These are phyloP conservation scores for Trifolium fragiferum DNA, from an alignment of 306 rosid genomes.

Conservation along the genomic window DNA sequence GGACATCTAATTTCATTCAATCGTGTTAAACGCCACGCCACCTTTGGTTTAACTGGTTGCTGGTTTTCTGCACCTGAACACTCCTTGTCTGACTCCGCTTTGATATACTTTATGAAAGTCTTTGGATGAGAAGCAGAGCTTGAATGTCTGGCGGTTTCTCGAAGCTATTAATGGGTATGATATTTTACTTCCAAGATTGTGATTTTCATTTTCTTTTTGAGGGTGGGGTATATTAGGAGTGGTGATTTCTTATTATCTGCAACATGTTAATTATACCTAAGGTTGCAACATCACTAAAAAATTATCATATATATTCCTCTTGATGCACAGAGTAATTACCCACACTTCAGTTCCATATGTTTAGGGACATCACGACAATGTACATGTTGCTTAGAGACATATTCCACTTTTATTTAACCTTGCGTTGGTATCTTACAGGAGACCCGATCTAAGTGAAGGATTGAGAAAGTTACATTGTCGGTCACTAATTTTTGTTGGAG, in stretches of 20 bases:
- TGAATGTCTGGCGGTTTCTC: conserved; percentile 88
- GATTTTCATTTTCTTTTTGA: conserved; percentile 6
- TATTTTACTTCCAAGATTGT: conserved; percentile 29
- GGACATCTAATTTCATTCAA: not conserved
- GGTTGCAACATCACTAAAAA: conserved; percentile 28
- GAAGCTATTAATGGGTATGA: conserved; percentile 91
- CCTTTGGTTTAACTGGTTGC: conserved; percentile 12
- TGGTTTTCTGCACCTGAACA: conserved; percentile 34
- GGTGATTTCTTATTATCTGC: conserved; percentile 12
- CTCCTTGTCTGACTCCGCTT: conserved; percentile 37
- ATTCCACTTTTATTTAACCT: conserved; percentile 17
- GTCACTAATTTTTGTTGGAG: conserved; percentile 90
- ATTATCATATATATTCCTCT: conserved; percentile 1
- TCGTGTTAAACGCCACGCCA: not conserved
- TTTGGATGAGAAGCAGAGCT: conserved; percentile 81
- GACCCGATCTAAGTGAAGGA: conserved; percentile 76
- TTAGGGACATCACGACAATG: conserved; percentile 14
- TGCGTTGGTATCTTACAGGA: conserved; percentile 55
- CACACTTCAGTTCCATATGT: not conserved
- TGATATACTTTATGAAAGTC: conserved; percentile 59
- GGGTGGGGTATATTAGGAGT: not conserved
- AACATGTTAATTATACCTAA: conserved; percentile 26
- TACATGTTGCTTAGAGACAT: conserved; percentile 28
- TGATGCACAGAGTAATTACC: conserved; percentile 21
- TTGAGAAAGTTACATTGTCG: conserved; percentile 84